A percentile compares a stretch with the other conserved stretches of the same genome.
Conservation (phyloP, 2,329 filamentous ascomycete species). For the Nectriaceae sp. region DNA sequence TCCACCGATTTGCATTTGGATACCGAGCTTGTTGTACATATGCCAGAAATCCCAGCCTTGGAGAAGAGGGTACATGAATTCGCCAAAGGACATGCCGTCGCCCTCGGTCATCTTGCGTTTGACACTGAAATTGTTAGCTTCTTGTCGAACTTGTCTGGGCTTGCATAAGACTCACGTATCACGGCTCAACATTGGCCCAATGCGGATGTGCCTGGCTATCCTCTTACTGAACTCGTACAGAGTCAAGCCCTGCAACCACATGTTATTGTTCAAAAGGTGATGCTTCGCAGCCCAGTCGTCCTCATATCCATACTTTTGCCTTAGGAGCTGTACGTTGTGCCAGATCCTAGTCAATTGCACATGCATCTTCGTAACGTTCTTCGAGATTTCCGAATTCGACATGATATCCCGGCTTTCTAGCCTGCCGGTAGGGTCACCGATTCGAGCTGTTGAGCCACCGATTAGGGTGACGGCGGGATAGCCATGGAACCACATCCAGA, state of each 20-base stretch:
- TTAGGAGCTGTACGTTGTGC: constrained; percentile 69
- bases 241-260: constrained; percentile 75
- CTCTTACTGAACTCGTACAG: constrained; percentile 75
- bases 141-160: background rate
- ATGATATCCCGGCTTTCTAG: constrained; percentile 61
- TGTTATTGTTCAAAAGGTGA: constrained; percentile 76
- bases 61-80: constrained; percentile 90
- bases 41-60: constrained; percentile 98
- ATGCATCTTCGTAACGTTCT: constrained; percentile 69
- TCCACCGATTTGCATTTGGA: constrained; percentile 89
- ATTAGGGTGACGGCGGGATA: constrained; percentile 68
- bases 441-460: constrained; percentile 73
- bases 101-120: constrained; percentile 82
- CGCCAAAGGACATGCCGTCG: constrained; percentile 90
- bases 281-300: constrained; percentile 66
- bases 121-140: constrained; percentile 46
- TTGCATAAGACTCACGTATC: constrained; percentile 68
- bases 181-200: constrained; percentile 85
- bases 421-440: constrained; percentile 78
- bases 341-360: constrained; percentile 74
- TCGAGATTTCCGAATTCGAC: constrained; percentile 52
- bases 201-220: constrained; percentile 71
- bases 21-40: constrained; percentile 66
- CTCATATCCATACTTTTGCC: constrained; percentile 64
- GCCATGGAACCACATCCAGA: constrained; percentile 81